Base-by-base conservation (phyloP, 2,329 filamentous ascomycete species). In the Aspergillaceae sp. region DNA sequence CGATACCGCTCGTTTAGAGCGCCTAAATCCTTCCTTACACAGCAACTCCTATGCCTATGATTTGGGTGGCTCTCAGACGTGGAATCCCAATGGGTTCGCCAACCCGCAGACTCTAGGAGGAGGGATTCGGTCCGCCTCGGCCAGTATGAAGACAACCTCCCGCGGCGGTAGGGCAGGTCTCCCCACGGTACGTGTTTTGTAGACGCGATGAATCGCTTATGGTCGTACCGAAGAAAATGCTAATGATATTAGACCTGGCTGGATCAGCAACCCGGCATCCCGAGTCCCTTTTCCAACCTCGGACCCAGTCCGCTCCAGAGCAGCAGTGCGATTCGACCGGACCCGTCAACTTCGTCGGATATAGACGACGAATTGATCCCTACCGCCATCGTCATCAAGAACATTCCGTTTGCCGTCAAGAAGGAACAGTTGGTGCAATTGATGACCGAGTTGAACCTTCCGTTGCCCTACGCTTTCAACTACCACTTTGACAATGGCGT, bases 401-500 rank as follows among this genome's bases (percentile, higher is more conserved):
- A 98, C 65, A 98, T 98, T 34, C 92, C 94, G 0, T 98, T 98
- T 66, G 92, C 94, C 29, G 89, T 97, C 47, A 90, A 95, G 68
- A 97, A 97, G 71, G 92, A 98, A 69, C 88, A 91, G 59, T 77
- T 98, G 35, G 87, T 94, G 32, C 82, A 84, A 51, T 78, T 96
- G 56, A 98, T 98, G 92, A 87, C 90, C 6, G 87, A 95, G 19
- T 80, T 97, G 77, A 86, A 88, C 55, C 78, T 98, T 35, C 92
- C 92, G 1, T 80, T 97, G 56, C 92, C 92, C 0, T 98, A 98
- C 63, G 92, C 92, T 8, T 98, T 98, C 76, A 98, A 98, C 74
- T 97, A 98, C 62, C 92, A 98, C 68, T 98, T 98, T 63, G 92
- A 98, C 65, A 94, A 94, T 59, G 92, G 92, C 29, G 90, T 98